Percentiles rank a stretch among this genome's conserved stretches.
phyloP scores from a whole-genome alignment of 2,329 filamentous ascomycete genomes.

The Chaetomium sp. region DNA sequence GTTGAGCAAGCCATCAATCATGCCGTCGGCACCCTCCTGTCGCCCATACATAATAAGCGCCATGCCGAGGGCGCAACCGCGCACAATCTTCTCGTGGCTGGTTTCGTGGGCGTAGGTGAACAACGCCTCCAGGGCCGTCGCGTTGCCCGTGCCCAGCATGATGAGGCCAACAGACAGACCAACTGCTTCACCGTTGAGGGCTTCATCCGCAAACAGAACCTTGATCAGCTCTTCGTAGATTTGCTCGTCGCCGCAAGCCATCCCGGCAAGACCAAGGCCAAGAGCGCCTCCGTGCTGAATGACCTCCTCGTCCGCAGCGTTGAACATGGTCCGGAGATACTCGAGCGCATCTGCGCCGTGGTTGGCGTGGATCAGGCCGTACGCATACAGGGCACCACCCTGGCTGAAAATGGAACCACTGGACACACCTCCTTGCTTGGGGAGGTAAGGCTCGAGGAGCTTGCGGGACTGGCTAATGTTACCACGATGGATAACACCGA shows the following conservation, averaged over 20 bases:
- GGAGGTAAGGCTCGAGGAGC: slow-evolving; percentile 89
- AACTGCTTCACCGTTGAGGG: slow-evolving; percentile 93
- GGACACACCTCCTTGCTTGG: slow-evolving; percentile 65
- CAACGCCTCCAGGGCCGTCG: slow-evolving; percentile 91
- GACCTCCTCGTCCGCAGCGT: slow-evolving; percentile 75
- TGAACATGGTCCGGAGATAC: slow-evolving; percentile 71
- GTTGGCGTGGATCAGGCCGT: slow-evolving; percentile 94
- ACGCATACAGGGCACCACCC: slow-evolving; percentile 89
- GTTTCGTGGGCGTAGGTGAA: slow-evolving; percentile 97
- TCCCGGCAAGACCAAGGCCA: slow-evolving; percentile 91
- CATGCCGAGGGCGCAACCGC: slow-evolving; percentile 92
- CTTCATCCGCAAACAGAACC: slow-evolving; percentile 87
- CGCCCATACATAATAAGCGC: slow-evolving; percentile 96
- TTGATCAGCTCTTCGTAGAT: slow-evolving; percentile 88
- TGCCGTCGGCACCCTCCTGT: slow-evolving; percentile 88
- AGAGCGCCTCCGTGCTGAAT: slow-evolving; percentile 95
- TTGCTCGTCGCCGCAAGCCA: slow-evolving; percentile 86
- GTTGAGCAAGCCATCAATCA: slow-evolving; percentile 87
- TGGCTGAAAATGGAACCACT: slow-evolving; percentile 90
- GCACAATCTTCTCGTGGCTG: slow-evolving; percentile 97
- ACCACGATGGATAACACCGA: slow-evolving; percentile 93
- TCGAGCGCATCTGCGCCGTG: slow-evolving; percentile 86
- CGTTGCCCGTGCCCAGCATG: slow-evolving; percentile 96
- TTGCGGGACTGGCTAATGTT: slow-evolving; percentile 92
- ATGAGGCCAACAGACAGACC: slow-evolving; percentile 94